Conservation (phyloP, 495 filamentous ascomycete species). For the Penicillium manginii region DNA sequence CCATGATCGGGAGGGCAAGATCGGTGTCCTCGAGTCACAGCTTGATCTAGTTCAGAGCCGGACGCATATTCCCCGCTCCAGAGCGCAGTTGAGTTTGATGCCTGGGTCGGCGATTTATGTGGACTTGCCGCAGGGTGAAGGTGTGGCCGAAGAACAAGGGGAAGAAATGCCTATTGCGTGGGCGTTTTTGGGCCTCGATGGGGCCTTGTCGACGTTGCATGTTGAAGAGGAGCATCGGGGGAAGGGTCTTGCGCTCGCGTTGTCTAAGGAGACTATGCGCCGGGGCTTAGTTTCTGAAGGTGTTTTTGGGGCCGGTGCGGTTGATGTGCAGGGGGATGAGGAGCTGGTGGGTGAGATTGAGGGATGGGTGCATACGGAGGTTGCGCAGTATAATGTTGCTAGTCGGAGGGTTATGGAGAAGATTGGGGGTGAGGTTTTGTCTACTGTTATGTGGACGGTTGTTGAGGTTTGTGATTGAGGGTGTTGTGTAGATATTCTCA, state of each 20-base stretch:
- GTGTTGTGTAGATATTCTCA: neutral
- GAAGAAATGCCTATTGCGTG: constrained; percentile 44
- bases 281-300: constrained; percentile 29
- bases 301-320: constrained; percentile 23
- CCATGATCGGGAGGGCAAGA: constrained; percentile 24
- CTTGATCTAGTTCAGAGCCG: constrained; percentile 43
- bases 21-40: constrained; percentile 31
- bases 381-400: constrained; percentile 45
- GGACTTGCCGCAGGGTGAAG: neutral
- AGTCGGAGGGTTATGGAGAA: constrained; percentile 57
- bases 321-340: constrained; percentile 10
- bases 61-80: constrained; percentile 43
- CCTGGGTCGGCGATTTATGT: constrained; percentile 41
- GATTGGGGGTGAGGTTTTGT: constrained; percentile 45
- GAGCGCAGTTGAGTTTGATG: constrained; percentile 33
- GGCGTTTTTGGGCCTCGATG: constrained; percentile 52
- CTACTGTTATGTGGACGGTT: constrained; percentile 44
- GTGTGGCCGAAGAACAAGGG: neutral
- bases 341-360: constrained; percentile 7
- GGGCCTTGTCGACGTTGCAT: constrained; percentile 51
- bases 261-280: constrained; percentile 42
- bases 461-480: constrained; percentile 36
- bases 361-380: constrained; percentile 51
- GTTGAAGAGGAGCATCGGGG: constrained; percentile 54
- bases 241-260: constrained; percentile 42